These are phyloP conservation scores for Nakazawaea wyomingensis DNA, from an alignment of 805 yeast genomes.

Conservation along the genomic window DNA sequence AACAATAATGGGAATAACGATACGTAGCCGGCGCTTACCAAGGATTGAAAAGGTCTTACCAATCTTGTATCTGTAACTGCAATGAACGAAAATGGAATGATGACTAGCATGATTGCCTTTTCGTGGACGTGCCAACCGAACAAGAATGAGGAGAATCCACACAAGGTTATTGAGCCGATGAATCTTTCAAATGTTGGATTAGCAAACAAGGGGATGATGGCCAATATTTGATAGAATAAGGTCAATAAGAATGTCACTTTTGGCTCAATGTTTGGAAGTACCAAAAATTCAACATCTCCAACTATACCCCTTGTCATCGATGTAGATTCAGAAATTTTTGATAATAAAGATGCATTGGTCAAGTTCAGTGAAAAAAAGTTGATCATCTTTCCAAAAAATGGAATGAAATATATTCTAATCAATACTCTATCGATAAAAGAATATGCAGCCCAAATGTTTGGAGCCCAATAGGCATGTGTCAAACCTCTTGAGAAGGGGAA, in stretches of 20 bases:
- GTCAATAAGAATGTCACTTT: conserved; percentile 72
- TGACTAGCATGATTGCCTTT: conserved; percentile 86
- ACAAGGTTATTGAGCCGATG: conserved; percentile 76
- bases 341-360: conserved; percentile 14
- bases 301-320: conserved; percentile 76
- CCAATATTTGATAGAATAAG: conserved; percentile 75
- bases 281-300: conserved; percentile 79
- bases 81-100: conserved; percentile 81
- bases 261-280: conserved; percentile 80
- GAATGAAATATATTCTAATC: conserved; percentile 38
- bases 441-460: conserved; percentile 94
- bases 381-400: conserved; percentile 40
- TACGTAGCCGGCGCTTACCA: conserved; percentile 77
- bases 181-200: conserved; percentile 77
- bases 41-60: conserved; percentile 62
- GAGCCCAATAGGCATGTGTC: conserved; percentile 99
- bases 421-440: conserved; percentile 74
- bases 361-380: conserved; percentile 25
- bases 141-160: conserved; percentile 86
- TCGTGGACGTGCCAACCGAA: conserved; percentile 99
- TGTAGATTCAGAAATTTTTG: conserved; percentile 3
- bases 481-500: conserved; percentile 94
- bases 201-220: conserved; percentile 63
- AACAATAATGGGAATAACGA: conserved; percentile 83
- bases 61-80: conserved; percentile 68